Percentiles rank a stretch among this genome's conserved stretches.
Evolutionary conservation across 169 alveolate species (phyloP).

Genomic region (Plasmodium cynomolgi): DNA sequence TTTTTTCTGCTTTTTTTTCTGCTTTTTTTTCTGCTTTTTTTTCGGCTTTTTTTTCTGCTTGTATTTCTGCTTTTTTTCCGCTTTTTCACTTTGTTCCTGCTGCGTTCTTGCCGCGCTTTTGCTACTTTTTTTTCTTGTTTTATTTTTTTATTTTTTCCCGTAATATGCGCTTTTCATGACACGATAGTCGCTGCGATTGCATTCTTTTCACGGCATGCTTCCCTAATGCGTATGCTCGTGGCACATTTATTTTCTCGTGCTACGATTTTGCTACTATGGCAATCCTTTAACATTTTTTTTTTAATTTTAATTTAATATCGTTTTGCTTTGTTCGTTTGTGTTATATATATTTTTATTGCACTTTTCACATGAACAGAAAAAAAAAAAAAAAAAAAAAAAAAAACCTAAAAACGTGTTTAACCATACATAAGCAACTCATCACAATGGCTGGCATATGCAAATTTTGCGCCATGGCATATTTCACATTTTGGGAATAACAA

Average conservation of each 20-base stretch:
- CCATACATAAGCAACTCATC: background rate
- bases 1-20: too few species aligned
- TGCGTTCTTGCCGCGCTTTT: background rate
- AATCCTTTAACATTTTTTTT: background rate
- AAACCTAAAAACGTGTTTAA: background rate
- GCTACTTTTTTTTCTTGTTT: background rate
- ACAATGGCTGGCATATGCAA: background rate
- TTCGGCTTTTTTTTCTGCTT: too few species aligned
- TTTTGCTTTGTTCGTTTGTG: background rate
- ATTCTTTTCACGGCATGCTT: background rate
- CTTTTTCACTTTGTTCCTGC: too few species aligned
- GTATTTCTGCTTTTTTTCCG: too few species aligned
- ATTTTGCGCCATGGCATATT: background rate
- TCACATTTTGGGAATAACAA: background rate
- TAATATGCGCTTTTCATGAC: background rate
- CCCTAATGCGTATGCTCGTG: background rate
- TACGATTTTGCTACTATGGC: background rate
- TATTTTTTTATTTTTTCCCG: background rate
- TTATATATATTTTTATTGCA: background rate
- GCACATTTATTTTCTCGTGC: background rate
- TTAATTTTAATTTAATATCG: background rate
- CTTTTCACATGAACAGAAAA: background rate
- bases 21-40: too few species aligned
- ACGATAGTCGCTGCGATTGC: background rate
- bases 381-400: slow-evolving; percentile 4